Conservation (phyloP, 345 rosid genomes). For the Hevea brasiliensis region DNA sequence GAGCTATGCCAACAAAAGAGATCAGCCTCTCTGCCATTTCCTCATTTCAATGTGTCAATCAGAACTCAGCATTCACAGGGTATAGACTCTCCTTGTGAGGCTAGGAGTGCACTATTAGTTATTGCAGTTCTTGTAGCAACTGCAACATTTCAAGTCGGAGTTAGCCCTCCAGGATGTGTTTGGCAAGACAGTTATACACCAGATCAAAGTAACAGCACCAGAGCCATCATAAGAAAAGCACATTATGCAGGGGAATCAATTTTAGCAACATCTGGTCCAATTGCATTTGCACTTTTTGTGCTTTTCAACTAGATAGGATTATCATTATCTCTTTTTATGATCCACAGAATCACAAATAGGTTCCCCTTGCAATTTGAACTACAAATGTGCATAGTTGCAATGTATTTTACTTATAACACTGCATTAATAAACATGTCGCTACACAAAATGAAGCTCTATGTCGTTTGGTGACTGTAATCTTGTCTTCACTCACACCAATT, state of each 20-base stretch:
- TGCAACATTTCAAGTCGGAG: slow-evolving; percentile 44
- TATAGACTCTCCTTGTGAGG: slow-evolving; percentile 61
- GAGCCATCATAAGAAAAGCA: slow-evolving; percentile 1
- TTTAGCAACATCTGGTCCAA: slow-evolving; percentile 29
- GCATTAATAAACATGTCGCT: slow-evolving; percentile 40
- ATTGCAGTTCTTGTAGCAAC: slow-evolving; percentile 54
- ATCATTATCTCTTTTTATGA: slow-evolving; percentile 44
- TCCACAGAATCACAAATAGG: slow-evolving; percentile 47
- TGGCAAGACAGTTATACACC: slow-evolving; percentile 47
- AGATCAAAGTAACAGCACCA: slow-evolving; percentile 18
- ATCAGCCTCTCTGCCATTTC: slow-evolving; percentile 6
- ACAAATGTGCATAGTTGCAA: slow-evolving; percentile 42
- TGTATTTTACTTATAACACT: slow-evolving; percentile 42
- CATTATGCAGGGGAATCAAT: slow-evolving; percentile 47
- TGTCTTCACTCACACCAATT: slow-evolving; percentile 23
- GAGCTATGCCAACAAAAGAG: slow-evolving; percentile 39
- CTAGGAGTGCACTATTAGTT: slow-evolving; percentile 42
- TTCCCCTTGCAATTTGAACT: slow-evolving; percentile 57
- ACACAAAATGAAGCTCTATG: slow-evolving; percentile 20
- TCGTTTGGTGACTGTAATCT: slow-evolving; percentile 28
- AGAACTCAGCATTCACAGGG: slow-evolving; percentile 7
- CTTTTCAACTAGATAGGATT: slow-evolving; percentile 47
- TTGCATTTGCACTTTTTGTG: slow-evolving; percentile 34
- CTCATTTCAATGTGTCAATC: slow-evolving; percentile 13
- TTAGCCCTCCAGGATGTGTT: slow-evolving; percentile 56